Conservation (phyloP, 192 early-diverging fungal genomes). For the Linnemannia elongata region DNA sequence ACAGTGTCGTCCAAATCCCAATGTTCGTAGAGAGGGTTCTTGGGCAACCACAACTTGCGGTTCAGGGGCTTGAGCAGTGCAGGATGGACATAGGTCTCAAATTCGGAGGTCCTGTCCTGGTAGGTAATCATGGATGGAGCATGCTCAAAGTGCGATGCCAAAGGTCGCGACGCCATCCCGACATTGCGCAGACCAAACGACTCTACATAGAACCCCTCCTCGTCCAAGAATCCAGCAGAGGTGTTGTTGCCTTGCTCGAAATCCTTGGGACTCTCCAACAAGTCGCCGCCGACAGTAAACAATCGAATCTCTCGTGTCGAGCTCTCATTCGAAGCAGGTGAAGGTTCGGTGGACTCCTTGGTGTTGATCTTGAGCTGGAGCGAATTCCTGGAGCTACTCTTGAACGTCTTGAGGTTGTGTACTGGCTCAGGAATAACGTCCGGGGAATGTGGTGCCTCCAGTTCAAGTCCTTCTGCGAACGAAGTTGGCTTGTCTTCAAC, state of each 20-base stretch:
- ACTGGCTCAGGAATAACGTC: neutral
- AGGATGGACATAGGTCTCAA: slow-evolving; percentile 63
- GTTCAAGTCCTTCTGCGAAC: neutral
- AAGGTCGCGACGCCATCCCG: neutral
- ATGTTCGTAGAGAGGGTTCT: slow-evolving; percentile 52
- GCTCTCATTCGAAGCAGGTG: neutral
- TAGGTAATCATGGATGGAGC: slow-evolving; percentile 24
- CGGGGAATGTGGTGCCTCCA: neutral
- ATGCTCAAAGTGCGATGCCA: slow-evolving; percentile 37
- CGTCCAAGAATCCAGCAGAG: slow-evolving; percentile 24
- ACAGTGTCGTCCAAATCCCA: slow-evolving; percentile 56
- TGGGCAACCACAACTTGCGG: slow-evolving; percentile 59
- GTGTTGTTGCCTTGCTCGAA: neutral
- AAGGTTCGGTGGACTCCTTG: slow-evolving; percentile 16
- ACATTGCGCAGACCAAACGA: neutral
- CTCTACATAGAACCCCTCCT: slow-evolving; percentile 28
- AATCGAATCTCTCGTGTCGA: slow-evolving; percentile 37
- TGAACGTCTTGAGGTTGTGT: neutral
- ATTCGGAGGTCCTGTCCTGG: slow-evolving; percentile 54
- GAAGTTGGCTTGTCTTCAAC: neutral
- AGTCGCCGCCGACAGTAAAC: slow-evolving; percentile 45
- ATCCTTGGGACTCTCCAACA: slow-evolving; percentile 14
- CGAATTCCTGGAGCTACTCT: slow-evolving; percentile 14
- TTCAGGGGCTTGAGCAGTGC: slow-evolving; percentile 56
- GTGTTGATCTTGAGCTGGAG: slow-evolving; percentile 25